These are phyloP conservation scores for Stagonosporopsis vannaccii DNA, from an alignment of 2,329 filamentous ascomycete genomes.

Conservation along the genomic window DNA sequence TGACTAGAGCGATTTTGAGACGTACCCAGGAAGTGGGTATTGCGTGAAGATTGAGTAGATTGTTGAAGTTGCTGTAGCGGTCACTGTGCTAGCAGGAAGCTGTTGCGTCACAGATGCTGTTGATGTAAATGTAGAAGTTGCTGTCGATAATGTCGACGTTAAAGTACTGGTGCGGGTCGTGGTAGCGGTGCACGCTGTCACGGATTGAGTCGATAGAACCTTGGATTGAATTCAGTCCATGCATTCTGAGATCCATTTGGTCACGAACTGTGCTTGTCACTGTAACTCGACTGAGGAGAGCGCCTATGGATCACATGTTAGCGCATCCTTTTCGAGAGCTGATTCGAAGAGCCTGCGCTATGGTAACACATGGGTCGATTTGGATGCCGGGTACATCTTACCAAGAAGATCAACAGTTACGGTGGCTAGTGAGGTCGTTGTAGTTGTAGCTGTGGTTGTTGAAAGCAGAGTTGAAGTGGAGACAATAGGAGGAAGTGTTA, in stretches of 20 bases:
- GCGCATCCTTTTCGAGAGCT: neutral
- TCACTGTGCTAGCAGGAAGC: neutral
- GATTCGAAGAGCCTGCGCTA: neutral
- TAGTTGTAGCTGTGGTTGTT: neutral
- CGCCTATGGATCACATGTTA: neutral
- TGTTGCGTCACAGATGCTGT: neutral
- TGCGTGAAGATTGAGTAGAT: slow-evolving; percentile 5
- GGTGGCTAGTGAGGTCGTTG: neutral
- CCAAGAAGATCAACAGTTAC: neutral
- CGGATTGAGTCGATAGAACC: neutral
- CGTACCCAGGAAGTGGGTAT: neutral
- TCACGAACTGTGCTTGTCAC: neutral
- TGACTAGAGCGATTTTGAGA: neutral
- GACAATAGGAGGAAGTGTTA: neutral
- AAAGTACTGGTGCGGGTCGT: neutral
- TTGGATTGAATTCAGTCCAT: neutral
- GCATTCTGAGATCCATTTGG: neutral
- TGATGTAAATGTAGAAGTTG: neutral
- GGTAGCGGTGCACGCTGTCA: neutral
- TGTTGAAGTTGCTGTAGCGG: neutral
- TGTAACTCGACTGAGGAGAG: neutral
- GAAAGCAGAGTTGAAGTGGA: neutral
- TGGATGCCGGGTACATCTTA: neutral
- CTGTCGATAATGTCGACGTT: neutral
- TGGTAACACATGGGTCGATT: neutral